A percentile compares a stretch with the other conserved stretches of the same genome.
These are phyloP conservation scores for Ceratocystis eucalypticola DNA, from an alignment of 2,329 filamentous ascomycete genomes.

Conservation along the genomic window DNA sequence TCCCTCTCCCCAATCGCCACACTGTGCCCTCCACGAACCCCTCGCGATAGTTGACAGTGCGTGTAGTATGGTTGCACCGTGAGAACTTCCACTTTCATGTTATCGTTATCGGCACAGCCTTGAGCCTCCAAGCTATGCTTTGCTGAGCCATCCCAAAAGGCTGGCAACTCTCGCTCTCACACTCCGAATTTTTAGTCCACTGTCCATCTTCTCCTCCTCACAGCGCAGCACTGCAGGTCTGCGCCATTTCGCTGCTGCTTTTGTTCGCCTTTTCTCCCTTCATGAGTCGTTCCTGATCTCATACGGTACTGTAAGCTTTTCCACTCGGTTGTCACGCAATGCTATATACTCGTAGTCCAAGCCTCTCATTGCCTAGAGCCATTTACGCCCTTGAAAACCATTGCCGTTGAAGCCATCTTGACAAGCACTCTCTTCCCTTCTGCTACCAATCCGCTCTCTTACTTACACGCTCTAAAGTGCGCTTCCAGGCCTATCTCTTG, in stretches of 20 bases:
- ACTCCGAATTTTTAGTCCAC: not conserved
- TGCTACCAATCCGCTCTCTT: not conserved
- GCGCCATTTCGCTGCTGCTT: not conserved
- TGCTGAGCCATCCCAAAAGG: not conserved
- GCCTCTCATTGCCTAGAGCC: not conserved
- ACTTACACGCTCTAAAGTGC: not conserved
- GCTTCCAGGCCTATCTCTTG: not conserved
- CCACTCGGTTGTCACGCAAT: not conserved
- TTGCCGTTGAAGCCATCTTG: not conserved
- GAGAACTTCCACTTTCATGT: not conserved
- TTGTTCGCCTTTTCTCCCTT: not conserved
- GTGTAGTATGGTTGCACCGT: not conserved
- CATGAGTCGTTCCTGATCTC: not conserved
- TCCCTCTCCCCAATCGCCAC: not conserved
- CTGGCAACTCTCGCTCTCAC: not conserved
- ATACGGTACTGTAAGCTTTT: not conserved
- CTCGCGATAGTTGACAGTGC: not conserved
- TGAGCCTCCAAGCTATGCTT: slow-evolving; percentile 6
- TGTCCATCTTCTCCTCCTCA: not conserved
- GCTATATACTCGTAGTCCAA: not conserved
- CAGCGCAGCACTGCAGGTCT: not conserved
- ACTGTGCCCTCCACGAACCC: not conserved
- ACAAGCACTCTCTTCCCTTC: not conserved
- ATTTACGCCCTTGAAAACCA: not conserved
- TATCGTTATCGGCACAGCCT: slow-evolving; percentile 3